A percentile compares a stretch with the other conserved stretches of the same genome.
Conservation (phyloP, 768 basidiomycete species). For the Tricholoma bakamatsutake region DNA sequence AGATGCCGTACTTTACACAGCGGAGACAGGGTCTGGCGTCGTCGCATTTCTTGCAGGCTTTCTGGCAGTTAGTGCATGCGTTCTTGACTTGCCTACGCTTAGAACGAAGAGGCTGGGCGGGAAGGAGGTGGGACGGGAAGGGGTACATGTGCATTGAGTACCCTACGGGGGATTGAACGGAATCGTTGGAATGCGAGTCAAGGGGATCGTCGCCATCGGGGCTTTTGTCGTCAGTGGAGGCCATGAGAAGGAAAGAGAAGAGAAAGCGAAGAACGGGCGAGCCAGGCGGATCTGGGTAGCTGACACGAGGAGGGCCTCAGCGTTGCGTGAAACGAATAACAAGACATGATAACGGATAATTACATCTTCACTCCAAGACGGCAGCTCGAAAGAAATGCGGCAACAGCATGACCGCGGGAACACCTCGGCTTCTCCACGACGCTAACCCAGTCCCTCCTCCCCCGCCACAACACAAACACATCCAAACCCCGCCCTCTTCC, state of each 20-base stretch:
- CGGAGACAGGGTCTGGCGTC: constrained; percentile 89
- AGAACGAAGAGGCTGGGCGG: constrained; percentile 48
- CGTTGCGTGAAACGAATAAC: constrained; percentile 11
- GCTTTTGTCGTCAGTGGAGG: constrained; percentile 26
- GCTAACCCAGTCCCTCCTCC: too few relatives aligned
- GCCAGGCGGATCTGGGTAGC: constrained; percentile 10
- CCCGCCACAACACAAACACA: too few relatives aligned
- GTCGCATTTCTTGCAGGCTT: constrained; percentile 90
- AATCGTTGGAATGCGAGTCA: constrained; percentile 27
- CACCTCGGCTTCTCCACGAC: too few relatives aligned
- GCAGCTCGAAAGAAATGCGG: constrained; percentile 1
- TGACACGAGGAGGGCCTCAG: constrained; percentile 16
- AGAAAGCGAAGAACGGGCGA: neutral
- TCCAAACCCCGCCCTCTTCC: too few relatives aligned
- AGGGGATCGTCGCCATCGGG: constrained; percentile 28
- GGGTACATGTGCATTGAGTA: constrained; percentile 69
- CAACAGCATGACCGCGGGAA: too few relatives aligned
- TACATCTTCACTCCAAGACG: constrained; percentile 7
- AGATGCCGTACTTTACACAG: constrained; percentile 86
- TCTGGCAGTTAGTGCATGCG: constrained; percentile 87
- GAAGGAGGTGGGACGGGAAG: constrained; percentile 43
- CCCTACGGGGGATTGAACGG: constrained; percentile 29
- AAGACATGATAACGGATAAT: constrained; percentile 5
- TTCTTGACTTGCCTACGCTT: constrained; percentile 90
- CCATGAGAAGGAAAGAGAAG: constrained; percentile 22